phyloP scores from a whole-genome alignment of 768 basidiomycete genomes.

The Lactarius psammicola region DNA sequence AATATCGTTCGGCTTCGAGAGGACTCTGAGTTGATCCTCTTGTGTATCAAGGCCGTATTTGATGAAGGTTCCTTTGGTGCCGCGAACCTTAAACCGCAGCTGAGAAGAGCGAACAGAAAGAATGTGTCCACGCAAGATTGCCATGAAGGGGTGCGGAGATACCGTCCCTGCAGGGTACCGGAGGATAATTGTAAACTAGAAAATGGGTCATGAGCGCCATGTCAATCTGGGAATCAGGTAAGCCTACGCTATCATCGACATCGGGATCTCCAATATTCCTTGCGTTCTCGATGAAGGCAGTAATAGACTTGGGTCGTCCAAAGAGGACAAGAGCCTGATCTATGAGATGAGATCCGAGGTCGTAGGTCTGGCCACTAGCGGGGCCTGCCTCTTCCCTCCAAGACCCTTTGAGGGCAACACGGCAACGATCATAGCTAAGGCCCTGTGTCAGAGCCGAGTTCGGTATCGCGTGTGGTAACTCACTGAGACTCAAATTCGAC shows the following conservation, averaged over 20 bases:
- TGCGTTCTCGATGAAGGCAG: conserved; percentile 67
- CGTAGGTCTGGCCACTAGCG: conserved; percentile 66
- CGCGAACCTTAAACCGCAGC: conserved; percentile 69
- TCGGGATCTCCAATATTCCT: conserved; percentile 61
- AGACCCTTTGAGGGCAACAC: conserved; percentile 57
- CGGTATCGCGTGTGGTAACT: conserved; percentile 29
- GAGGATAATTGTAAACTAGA: conserved; percentile 25
- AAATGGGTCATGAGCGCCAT: conserved; percentile 44
- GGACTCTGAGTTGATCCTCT: conserved; percentile 69
- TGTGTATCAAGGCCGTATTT: conserved; percentile 80
- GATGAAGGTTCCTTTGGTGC: conserved; percentile 65
- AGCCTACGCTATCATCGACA: conserved; percentile 63
- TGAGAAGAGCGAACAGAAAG: conserved; percentile 67
- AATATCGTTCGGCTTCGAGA: conserved; percentile 47
- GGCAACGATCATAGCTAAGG: conserved; percentile 71
- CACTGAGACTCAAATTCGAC: conserved; percentile 77
- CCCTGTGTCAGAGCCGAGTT: background rate
- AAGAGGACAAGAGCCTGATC: conserved; percentile 77
- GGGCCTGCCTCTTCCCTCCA: conserved; percentile 77
- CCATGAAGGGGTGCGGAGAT: conserved; percentile 56
- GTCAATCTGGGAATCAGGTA: conserved; percentile 44
- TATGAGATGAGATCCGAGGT: conserved; percentile 77
- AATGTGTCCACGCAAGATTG: conserved; percentile 64
- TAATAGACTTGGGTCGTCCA: conserved; percentile 66
- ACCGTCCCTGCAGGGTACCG: conserved; percentile 38